Evolutionary conservation across 345 rosid species (phyloP).

Genomic region (Crucihimalaya himalaica): DNA sequence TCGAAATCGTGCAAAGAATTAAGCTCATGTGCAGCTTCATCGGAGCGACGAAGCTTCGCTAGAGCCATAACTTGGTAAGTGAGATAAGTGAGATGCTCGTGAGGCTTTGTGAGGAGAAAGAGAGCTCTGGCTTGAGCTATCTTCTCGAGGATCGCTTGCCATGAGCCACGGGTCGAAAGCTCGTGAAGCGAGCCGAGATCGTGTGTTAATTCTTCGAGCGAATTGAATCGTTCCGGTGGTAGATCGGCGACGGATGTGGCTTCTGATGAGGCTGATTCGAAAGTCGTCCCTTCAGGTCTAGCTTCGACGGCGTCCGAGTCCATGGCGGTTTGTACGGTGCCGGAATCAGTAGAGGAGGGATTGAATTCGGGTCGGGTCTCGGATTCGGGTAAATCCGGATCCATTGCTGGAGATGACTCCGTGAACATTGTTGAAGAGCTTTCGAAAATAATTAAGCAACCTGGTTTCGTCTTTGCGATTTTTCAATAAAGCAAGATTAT

Average conservation of each 20-base stretch:
- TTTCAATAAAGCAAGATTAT: too few species aligned
- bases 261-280: constrained; percentile 17
- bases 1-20: constrained; percentile 84
- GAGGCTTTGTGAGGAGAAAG: constrained; percentile 66
- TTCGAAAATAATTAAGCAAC: background rate
- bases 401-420: constrained; percentile 30
- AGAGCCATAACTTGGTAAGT: constrained; percentile 81
- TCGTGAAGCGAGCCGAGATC: constrained; percentile 85
- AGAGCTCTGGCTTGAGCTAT: constrained; percentile 63
- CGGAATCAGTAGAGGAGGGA: constrained; percentile 16
- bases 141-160: constrained; percentile 83
- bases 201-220: constrained; percentile 71
- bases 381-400: constrained; percentile 34
- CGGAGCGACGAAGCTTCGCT: constrained; percentile 78
- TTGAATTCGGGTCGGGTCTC: constrained; percentile 27
- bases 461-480: background rate
- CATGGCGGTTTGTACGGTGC: background rate
- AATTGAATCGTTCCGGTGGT: constrained; percentile 46
- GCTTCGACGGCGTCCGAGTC: constrained; percentile 13
- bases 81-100: constrained; percentile 84
- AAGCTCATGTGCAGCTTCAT: constrained; percentile 73
- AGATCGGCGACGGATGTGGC: constrained; percentile 44
- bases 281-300: background rate
- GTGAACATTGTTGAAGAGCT: constrained; percentile 28
- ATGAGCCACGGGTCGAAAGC: constrained; percentile 81